Evolutionary conservation across 2,329 filamentous ascomycete genomes (phyloP).

Genomic region (Neonectria hederae): DNA sequence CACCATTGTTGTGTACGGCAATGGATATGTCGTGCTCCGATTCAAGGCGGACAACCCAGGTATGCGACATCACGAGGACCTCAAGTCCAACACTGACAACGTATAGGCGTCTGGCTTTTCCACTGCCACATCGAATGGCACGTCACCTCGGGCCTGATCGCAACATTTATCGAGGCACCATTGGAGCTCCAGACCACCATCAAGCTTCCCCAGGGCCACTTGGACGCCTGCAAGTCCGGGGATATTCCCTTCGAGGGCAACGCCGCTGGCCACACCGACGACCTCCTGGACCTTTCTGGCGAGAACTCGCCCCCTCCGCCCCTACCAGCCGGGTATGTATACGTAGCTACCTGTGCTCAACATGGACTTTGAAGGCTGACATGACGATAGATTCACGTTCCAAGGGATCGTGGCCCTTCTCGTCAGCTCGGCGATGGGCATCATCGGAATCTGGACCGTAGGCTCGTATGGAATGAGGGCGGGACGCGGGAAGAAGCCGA

Average conservation of each 20-base stretch:
- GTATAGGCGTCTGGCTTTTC: conserved; percentile 71
- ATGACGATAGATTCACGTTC: conserved; percentile 65
- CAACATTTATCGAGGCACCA: conserved; percentile 72
- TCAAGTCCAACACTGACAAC: conserved; percentile 16
- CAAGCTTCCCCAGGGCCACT: conserved; percentile 67
- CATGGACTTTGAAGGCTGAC: conserved; percentile 6
- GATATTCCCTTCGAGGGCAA: conserved; percentile 69
- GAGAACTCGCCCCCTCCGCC: conserved; percentile 64
- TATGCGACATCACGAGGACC: conserved; percentile 30
- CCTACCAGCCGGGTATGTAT: conserved; percentile 69
- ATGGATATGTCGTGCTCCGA: conserved; percentile 75
- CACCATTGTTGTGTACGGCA: conserved; percentile 70
- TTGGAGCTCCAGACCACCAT: conserved; percentile 68
- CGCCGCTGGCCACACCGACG: conserved; percentile 74
- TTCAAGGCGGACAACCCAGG: conserved; percentile 75
- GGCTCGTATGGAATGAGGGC: conserved; percentile 66
- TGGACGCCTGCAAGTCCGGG: conserved; percentile 64
- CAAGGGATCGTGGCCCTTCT: conserved; percentile 78
- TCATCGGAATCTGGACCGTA: conserved; percentile 74
- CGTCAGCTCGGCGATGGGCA: conserved; percentile 74
- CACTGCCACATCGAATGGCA: conserved; percentile 89
- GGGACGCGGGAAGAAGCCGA: conserved; percentile 24
- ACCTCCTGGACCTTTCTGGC: conserved; percentile 71
- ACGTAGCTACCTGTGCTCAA: neutral
- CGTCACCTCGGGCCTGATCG: conserved; percentile 71